These are phyloP conservation scores for Actinomortierella wolfii DNA, from an alignment of 371 early-diverging fungal species.

Conservation along the genomic window DNA sequence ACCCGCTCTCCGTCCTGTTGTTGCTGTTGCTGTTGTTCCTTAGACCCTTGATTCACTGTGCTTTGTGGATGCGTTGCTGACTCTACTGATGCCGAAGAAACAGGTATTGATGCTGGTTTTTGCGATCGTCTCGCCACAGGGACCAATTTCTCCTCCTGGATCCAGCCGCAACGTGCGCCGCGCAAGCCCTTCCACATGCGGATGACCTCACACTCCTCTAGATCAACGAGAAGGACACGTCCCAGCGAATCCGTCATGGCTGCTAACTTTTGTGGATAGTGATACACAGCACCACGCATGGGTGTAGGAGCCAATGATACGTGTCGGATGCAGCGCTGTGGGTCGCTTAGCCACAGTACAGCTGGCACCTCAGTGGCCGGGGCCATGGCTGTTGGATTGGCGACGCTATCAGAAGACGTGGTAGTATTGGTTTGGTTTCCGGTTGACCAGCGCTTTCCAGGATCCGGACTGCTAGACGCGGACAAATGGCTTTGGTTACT, in stretches of 20 bases:
- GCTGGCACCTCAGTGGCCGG: slow-evolving; percentile 59
- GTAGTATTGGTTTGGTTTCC: slow-evolving; percentile 31
- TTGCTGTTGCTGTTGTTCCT: slow-evolving; percentile 3
- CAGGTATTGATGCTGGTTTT: background rate
- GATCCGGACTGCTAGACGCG: too few relatives aligned
- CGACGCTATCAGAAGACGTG: slow-evolving; percentile 7
- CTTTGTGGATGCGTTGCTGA: background rate
- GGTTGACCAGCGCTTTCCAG: too few relatives aligned
- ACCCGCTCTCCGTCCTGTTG: too few relatives aligned
- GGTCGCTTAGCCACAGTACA: slow-evolving; percentile 50
- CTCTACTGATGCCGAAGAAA: background rate
- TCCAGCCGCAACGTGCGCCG: slow-evolving; percentile 70
- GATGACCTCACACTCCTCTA: slow-evolving; percentile 59
- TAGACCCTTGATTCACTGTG: too few relatives aligned
- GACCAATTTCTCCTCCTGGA: slow-evolving; percentile 39
- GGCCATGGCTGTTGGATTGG: slow-evolving; percentile 52
- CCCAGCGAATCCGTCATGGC: slow-evolving; percentile 66
- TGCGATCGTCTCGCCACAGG: slow-evolving; percentile 36
- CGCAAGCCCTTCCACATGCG: slow-evolving; percentile 75
- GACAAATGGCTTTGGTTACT: too few relatives aligned
- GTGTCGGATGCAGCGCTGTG: slow-evolving; percentile 54
- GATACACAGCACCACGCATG: slow-evolving; percentile 51
- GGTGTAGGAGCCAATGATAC: slow-evolving; percentile 54
- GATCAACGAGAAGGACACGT: slow-evolving; percentile 66
- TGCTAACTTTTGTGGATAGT: slow-evolving; percentile 51